phyloP scores from a whole-genome alignment of 495 filamentous ascomycete genomes.

The Bombardia bombarda region DNA sequence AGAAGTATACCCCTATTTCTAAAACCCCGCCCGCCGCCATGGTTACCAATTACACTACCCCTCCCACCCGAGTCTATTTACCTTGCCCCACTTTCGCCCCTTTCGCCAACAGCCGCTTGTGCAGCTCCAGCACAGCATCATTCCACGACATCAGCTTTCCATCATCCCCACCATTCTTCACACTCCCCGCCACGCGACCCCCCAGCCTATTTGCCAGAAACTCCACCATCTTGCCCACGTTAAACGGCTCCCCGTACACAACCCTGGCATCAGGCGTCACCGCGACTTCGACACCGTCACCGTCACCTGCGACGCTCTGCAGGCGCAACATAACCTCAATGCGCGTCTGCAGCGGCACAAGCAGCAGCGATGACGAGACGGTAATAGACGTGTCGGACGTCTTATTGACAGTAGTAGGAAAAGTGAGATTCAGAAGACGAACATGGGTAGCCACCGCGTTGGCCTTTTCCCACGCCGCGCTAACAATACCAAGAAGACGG shows the following conservation, averaged over 20 bases:
- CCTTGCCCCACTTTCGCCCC: constrained; percentile 19
- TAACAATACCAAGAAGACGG: constrained; percentile 48
- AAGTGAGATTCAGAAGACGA: constrained; percentile 43
- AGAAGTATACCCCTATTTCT: not conserved
- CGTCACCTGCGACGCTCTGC: constrained; percentile 6
- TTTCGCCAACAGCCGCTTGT: constrained; percentile 44
- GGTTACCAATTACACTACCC: not conserved
- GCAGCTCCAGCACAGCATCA: constrained; percentile 47
- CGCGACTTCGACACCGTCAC: constrained; percentile 35
- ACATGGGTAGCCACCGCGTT: constrained; percentile 44
- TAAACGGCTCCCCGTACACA: constrained; percentile 61
- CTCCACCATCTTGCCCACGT: constrained; percentile 52
- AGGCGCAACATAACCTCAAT: constrained; percentile 46
- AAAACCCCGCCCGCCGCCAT: not conserved
- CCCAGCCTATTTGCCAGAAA: constrained; percentile 47
- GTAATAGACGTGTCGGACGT: constrained; percentile 48
- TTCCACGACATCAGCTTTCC: constrained; percentile 41
- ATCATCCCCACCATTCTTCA: constrained; percentile 16
- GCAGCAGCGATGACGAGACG: constrained; percentile 45
- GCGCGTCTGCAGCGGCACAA: constrained; percentile 51
- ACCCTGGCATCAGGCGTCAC: constrained; percentile 42
- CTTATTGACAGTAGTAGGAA: constrained; percentile 45
- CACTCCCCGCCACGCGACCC: constrained; percentile 15
- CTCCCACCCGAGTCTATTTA: not conserved
- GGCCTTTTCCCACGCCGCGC: constrained; percentile 52